Evolutionary conservation across 2,329 filamentous ascomycete genomes (phyloP), one percentile per base, ranked within the genome.

Genomic region (Trichoderma sp.): DNA sequence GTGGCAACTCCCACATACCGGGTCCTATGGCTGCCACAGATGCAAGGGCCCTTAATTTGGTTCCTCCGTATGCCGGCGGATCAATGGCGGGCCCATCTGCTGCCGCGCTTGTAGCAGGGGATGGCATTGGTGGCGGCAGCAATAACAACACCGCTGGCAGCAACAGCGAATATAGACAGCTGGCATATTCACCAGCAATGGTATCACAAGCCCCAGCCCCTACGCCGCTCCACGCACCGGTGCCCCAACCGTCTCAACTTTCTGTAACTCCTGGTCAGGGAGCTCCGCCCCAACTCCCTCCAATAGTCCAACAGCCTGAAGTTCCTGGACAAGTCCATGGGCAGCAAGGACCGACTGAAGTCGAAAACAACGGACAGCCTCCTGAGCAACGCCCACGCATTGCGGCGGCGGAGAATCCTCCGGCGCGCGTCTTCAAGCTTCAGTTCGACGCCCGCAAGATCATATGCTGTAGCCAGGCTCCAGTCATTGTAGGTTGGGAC

Each of bases 391-490:
- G 86, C 66, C 83, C 82, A 3, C 84, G 85, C 70, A 83, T 85
- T 11, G 76, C 78, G 1, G 77, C 79, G 47, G 77, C 80, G 8
- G 85, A 87, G 71, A 80, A 82, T 37, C 83, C 82, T 67, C 82
- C 84, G 13, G 83, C 85, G 8, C 82, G 96, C 29, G 92, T 99
- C 3, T 99, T 98, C 84, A 99, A 99, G 80, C 84, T 98, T 43
- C 96, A 99, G 79, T 99, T 97, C 74, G 96, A 99, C 77, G 92
- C 94, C 0, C 88, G 94, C 27, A 90, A 94, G 74, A 96, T 99
- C 73, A 91, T 99, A 67, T 97, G 94, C 82, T 97, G 95, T 78
- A 96, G 92, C 72, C 94, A 98, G 79, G 93, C 96, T 68, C 90
- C 90, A 49, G 89, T 91, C 19, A 98, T 99, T 76, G 93, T 98